Conservation (phyloP, 2,329 filamentous ascomycete species). For the Fusarium nygamai region DNA sequence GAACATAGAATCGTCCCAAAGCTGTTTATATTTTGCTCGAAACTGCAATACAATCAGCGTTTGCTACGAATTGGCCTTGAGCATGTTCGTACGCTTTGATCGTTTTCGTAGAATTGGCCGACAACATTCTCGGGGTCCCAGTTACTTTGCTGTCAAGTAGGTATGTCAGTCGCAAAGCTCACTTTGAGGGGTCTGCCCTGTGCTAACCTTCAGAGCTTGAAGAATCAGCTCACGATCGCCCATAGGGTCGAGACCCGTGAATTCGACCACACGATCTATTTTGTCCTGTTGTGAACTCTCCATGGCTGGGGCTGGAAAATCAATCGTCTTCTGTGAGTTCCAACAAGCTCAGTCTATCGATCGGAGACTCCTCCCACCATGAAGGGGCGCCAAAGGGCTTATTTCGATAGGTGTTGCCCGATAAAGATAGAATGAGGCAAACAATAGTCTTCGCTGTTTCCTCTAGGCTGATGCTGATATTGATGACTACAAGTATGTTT, state of each 20-base stretch:
- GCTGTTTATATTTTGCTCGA: constrained; percentile 55
- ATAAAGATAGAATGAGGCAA: neutral
- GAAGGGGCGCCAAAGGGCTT: constrained; percentile 8
- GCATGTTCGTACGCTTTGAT: constrained; percentile 45
- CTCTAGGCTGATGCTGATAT: neutral
- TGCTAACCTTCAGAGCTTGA: constrained; percentile 54
- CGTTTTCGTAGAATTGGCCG: constrained; percentile 62
- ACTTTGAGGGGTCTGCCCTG: neutral
- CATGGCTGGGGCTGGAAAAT: constrained; percentile 35
- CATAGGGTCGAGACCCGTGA: constrained; percentile 49
- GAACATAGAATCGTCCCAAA: constrained; percentile 67
- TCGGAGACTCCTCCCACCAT: constrained; percentile 9
- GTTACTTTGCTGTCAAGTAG: constrained; percentile 50
- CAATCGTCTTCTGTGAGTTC: neutral
- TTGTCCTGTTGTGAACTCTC: constrained; percentile 52
- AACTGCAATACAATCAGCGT: constrained; percentile 50
- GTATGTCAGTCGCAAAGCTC: constrained; percentile 15
- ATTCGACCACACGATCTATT: constrained; percentile 55
- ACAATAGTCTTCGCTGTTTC: neutral
- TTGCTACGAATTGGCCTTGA: neutral
- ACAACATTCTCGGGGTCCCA: constrained; percentile 60
- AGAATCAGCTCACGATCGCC: constrained; percentile 54
- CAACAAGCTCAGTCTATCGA: constrained; percentile 15
- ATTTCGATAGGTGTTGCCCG: neutral
- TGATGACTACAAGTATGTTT: constrained; percentile 5